Evolutionary conservation across 2,329 filamentous ascomycete species (phyloP), one percentile per base, ranked within the genome.

Genomic region (Sporothrix humicola): DNA sequence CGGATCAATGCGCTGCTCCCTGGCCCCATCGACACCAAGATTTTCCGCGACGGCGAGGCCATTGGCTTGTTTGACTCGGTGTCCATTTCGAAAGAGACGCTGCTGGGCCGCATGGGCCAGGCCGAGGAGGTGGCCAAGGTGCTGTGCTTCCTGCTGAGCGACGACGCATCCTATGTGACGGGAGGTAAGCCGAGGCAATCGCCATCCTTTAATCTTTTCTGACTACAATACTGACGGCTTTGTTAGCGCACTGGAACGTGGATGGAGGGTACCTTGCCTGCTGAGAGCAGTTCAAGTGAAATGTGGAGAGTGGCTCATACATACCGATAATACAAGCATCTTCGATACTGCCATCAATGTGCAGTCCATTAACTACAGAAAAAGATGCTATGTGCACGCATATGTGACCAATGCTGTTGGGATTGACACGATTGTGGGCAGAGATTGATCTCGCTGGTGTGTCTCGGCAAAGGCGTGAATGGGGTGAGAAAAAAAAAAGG

Each of bases 1-100:
- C 63, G 74, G 10, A 66, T 75, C 20, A 75, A 75, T 37, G 58
- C 69, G 31, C 37, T 74, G 44, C 15, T 52, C 2, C 70, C 70
- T 10, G 56, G 70, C 0, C 26, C 70, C 42, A 72, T 72, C n/a
- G 70, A 72, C 9, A 72, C 70, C 7, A 59, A 59, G 23, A 44
- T 70, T 10, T 46, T 72, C n/a, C 44, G 26, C 8, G 58, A 65
- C 42, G 69, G 37, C 37, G 54, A 61, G 15, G 69, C 54, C 58
- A 63, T 52, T 31, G 69, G 68, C 0, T n/a, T 70, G 12, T 70
- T 58, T 20, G 58, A 20, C 9, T n/a, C 50, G 12, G 68, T 23
- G 31, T 23, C 31, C 15, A 17, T 52, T 9, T 31, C 50, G 12
- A 42, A 58, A 2, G 50, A 23, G 7, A 70, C 68, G 1, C 20